Evolutionary conservation across 73 alveolate species (phyloP), one percentile per base, ranked within the genome.

Genomic region (Halteria grandinella): DNA sequence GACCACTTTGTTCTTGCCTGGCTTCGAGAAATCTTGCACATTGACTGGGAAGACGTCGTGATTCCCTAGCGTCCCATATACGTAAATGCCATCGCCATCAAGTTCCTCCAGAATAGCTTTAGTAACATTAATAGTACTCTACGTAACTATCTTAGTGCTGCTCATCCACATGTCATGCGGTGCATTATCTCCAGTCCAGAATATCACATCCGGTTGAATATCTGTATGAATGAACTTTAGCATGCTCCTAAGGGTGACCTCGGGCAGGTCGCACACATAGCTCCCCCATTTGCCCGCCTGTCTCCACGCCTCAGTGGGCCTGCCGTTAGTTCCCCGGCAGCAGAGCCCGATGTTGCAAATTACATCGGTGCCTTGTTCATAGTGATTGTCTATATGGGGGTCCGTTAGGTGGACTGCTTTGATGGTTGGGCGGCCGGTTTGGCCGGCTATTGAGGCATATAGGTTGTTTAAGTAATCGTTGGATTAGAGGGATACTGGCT

Each of bases 131-230:
- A 24, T 36, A 10, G 75, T 76, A 7, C 52, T 40, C 0, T 59
- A 63, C 53, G 86, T 79, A 8, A 25, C 23, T 0, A 43, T 64
- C 14, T 31, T 48, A 4, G 31, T 37, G 21, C 25, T 28, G 23
- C 27, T 52, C 17, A 32, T 33, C 87, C 89, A 70, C 8, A 71
- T 24, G 45, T 77, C 93, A 84, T 89, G 96, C 0, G 89, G 87
- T 0, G 73, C 79, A 72, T 83, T 84, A 63, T 89, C 96, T 37
- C 96, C 96, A 7, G 93, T 77, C 93, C 93, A 89, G 49, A 89
- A 51, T 18, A 89, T 79, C 34, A 76, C 54, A 82, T 89, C 96
- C 11, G 89, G 79, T 25, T 89, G n/a, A n/a, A 7, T 24, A n/a
- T n/a, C n/a, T 32, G 41, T 10, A 32, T 8, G n/a, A 23, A 60